These are phyloP conservation scores for Pythium myriotylum DNA, from an alignment of 352 stramenopile genomes.

Conservation along the genomic window DNA sequence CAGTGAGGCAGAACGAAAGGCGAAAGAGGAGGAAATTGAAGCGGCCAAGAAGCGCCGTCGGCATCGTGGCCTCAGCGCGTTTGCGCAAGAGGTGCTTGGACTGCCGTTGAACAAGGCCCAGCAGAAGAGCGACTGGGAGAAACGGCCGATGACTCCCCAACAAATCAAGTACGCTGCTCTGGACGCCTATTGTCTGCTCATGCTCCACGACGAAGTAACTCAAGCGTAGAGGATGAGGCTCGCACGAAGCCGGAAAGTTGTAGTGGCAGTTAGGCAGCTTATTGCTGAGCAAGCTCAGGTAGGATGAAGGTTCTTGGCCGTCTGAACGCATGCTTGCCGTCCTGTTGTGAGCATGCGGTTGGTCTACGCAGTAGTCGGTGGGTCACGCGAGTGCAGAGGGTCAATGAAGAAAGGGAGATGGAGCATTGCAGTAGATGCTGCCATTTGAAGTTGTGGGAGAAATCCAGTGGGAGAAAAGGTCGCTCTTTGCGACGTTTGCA, in stretches of 20 bases:
- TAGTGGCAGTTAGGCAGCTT: too few species aligned
- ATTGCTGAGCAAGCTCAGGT: neutral
- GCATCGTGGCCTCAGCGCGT: conserved; percentile 55
- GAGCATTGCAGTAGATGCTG: too few species aligned
- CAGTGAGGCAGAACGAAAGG: neutral
- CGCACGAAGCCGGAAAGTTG: neutral
- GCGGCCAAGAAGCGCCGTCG: conserved; percentile 35
- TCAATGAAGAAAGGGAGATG: too few species aligned
- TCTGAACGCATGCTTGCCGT: too few species aligned
- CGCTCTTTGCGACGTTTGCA: neutral
- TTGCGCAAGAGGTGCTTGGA: conserved; percentile 55
- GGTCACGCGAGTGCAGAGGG: too few species aligned
- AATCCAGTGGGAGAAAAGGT: conserved; percentile 5
- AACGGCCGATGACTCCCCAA: conserved; percentile 51
- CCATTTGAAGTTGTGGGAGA: conserved; percentile 13
- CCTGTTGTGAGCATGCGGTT: too few species aligned
- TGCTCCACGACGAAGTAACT: conserved; percentile 56
- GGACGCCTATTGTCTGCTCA: conserved; percentile 74
- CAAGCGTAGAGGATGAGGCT: neutral
- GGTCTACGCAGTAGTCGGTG: too few species aligned
- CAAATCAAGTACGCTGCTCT: conserved; percentile 75
- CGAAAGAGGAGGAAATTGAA: conserved; percentile 17
- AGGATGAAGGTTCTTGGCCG: too few species aligned
- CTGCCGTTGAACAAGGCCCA: conserved; percentile 66
- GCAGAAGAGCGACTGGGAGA: conserved; percentile 80